Base-by-base conservation (phyloP, 148 eudicot species). In the Oxyria digyna region DNA sequence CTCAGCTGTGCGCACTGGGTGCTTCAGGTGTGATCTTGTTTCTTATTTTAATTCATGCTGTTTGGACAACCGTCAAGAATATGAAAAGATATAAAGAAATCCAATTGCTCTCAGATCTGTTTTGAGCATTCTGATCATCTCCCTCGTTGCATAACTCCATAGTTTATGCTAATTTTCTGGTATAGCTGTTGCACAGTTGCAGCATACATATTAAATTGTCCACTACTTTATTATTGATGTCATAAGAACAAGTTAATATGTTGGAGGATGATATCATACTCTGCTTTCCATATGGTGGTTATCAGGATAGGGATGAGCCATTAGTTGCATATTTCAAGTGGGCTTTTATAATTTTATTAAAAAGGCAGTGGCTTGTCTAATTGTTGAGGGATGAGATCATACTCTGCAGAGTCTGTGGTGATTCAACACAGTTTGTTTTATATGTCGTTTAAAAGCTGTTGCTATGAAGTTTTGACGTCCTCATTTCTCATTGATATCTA, bases 1-100 rank as follows among this genome's bases (percentile, higher is more conserved):
- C 72, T 82, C 24, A 82, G 85, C 21, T 82, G 82, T 67, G 85
- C 85, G 1, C 85, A 82, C 57, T 82, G 85, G 85, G 78, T 82
- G 70, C 83, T 82, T 71, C 83, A 80, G 83, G 83, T 80, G 70
- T 33, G 62, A 71, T 59, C 27, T 17, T 32, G 42, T 20, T 38
- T 12, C 24, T 46, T 12, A 6, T 37, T 15, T 52, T 24, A 15
- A 52, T 42, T 4, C 48, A 35, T 37, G 45, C 21, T 69, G n/a
- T 63, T 12, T 63, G 24, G 14, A 52, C 62, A 23, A 52, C 62
- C 15, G 1, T 23, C 13, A 21, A 49, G 10, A 2, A 49, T 20
- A 8, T 0, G n/a, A 7, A 20, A 18, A 18, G 20, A 49, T n/a
- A n/a, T n/a, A 18, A 49, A 49, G 8, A 1, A 20, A 18, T 17